Evolutionary conservation across 1,284 basidiomycete genomes (phyloP).

Genomic region (Ganoderma meredithae): DNA sequence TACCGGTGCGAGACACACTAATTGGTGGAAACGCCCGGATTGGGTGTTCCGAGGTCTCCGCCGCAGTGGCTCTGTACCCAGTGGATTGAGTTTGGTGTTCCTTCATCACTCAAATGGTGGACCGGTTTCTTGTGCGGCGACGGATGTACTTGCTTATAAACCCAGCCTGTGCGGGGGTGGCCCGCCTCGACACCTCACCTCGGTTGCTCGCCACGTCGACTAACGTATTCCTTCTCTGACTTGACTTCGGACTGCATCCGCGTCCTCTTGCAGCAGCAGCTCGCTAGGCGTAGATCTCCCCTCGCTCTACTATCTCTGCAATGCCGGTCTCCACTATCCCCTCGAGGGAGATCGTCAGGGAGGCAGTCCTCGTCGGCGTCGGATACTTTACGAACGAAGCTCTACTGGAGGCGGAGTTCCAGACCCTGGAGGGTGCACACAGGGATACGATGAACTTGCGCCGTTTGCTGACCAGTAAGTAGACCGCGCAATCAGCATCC

Average conservation of each 20-base stretch:
- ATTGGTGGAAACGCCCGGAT: neutral
- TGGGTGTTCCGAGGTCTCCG: neutral
- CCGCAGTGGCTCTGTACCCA: neutral
- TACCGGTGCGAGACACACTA: neutral
- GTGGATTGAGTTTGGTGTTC: neutral
- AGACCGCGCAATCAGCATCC: neutral
- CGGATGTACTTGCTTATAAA: neutral
- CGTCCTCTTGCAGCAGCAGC: neutral
- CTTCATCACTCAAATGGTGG: constrained; percentile 1
- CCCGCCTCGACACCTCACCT: neutral
- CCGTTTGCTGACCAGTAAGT: constrained; percentile 22
- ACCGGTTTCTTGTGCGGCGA: neutral
- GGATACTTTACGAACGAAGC: constrained; percentile 8
- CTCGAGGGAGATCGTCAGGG: constrained; percentile 8
- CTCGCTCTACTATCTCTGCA: neutral
- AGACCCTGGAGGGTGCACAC: constrained; percentile 21
- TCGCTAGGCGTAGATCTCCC: neutral
- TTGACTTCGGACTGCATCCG: neutral
- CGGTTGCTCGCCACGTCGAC: constrained; percentile 1
- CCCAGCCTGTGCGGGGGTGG: neutral
- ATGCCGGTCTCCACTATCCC: neutral
- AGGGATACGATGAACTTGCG: constrained; percentile 21
- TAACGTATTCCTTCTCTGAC: constrained; percentile 1
- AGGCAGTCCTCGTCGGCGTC: constrained; percentile 21
- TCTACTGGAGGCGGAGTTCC: constrained; percentile 1